Base-by-base conservation (phyloP, 2,329 filamentous ascomycete genomes). In the Colletotrichum gloeosporioides region DNA sequence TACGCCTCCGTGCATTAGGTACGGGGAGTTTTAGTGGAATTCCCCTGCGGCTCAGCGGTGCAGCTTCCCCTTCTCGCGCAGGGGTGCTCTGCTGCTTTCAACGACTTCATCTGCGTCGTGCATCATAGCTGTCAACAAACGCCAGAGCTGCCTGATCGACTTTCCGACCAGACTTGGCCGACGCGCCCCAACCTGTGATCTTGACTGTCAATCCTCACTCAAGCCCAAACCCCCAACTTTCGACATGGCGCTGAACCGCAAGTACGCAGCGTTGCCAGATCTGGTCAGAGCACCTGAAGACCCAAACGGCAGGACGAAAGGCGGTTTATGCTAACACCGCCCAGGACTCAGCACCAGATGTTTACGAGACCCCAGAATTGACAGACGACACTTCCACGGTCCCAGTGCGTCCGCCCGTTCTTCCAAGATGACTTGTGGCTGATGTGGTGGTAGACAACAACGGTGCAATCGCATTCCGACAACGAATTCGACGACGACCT, bases 331-430 rank as follows among this genome's bases (percentile, higher is more conserved):
- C 76, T 78, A 73, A 75, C 76, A 78, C 76, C 71, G n/a, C 34
- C 69, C 79, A 98, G 95, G 96, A 98, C 86, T 94, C 94, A 71
- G 96, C 96, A 32, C 96, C 96, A 79, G 97, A 99, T 82, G 95
- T 98, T 81, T 99, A 98, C 88, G 96, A 99, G 86, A 99, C 97
- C 18, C 96, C 96, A 79, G 96, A 98, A 72, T 88, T 98, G 79
- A 96, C 94, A 73, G 95, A 98, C 82, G 96, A 98, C 85, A 94
- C 92, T 78, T 98, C 96, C 27, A 98, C 96, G 64, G 88, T 96
- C 73, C 95, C 93, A 72, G 95, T 96, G 87, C 85, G 91, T 29
- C 18, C n/a, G n/a, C n/a, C n/a, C 53, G 4, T 8, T 61, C 32
- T n/a, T 44, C 16, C 27, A 7, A 57, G 15, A 9, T 25, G 55